Conservation (phyloP, 179 eudicot genomes). For the Beta lomatogona region DNA sequence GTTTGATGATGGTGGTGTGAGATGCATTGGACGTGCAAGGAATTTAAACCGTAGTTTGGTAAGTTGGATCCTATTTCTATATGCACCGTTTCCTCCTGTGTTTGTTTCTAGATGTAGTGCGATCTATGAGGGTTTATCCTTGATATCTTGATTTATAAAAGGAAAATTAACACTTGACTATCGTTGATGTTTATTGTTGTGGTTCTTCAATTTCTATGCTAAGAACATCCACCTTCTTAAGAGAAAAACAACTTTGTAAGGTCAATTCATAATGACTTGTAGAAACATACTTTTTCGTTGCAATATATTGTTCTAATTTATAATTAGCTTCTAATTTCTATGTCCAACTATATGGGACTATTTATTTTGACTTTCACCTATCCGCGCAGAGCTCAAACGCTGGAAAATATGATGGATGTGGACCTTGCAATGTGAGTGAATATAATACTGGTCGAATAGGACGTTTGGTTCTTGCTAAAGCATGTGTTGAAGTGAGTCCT, state of each 20-base stretch:
- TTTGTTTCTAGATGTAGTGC: conserved; percentile 5
- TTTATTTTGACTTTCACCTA: conserved; percentile 2
- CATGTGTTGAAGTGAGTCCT: conserved; percentile 97
- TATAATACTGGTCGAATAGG: conserved; percentile 79
- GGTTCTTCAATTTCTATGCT: not conserved
- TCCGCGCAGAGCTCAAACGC: conserved; percentile 46
- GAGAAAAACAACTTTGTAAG: not conserved
- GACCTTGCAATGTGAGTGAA: conserved; percentile 38
- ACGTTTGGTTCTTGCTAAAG: conserved; percentile 99
- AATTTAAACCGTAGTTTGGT: conserved; percentile 45
- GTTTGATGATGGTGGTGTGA: conserved; percentile 85
- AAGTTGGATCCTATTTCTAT: conserved; percentile 38
- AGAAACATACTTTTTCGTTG: not conserved
- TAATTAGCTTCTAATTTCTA: conserved; percentile 4
- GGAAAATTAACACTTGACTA: not conserved
- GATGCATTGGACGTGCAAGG: conserved; percentile 60
- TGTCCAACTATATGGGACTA: not conserved
- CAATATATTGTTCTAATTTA: not conserved
- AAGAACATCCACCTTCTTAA: not conserved
- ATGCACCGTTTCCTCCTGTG: not conserved
- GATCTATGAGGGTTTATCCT: not conserved
- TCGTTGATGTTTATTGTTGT: not conserved
- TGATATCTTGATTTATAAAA: not conserved
- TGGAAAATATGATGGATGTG: conserved; percentile 48
- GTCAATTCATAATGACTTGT: not conserved